These are phyloP conservation scores for Fusarium pseudonygamai DNA, from an alignment of 2,329 filamentous ascomycete species.

Conservation along the genomic window DNA sequence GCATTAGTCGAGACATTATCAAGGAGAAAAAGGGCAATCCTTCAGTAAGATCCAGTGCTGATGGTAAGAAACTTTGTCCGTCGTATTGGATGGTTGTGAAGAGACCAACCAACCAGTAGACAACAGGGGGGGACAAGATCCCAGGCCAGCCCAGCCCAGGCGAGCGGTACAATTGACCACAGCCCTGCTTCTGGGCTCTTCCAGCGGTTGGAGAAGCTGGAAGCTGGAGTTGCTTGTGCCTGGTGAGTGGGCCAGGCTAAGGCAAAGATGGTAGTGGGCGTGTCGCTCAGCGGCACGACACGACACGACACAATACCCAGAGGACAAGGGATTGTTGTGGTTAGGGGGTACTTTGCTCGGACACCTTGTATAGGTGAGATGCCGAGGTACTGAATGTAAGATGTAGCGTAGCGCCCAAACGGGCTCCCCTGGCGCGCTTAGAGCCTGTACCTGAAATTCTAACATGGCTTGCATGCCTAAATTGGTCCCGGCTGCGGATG, in stretches of 20 bases:
- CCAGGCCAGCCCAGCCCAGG: constrained; percentile 7
- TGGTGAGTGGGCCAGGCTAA: constrained; percentile 12
- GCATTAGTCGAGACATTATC: not conserved
- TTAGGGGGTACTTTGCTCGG: not conserved
- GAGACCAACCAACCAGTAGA: no score
- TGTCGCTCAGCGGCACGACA: constrained; percentile 17
- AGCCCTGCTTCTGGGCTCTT: not conserved
- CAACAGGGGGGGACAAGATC: constrained; percentile 18
- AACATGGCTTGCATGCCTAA: constrained; percentile 12
- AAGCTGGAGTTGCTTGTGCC: constrained; percentile 16
- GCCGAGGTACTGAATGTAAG: constrained; percentile 13
- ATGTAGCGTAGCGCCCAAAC: constrained; percentile 20
- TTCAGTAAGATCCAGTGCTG: constrained; percentile 1
- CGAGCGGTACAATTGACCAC: constrained; percentile 15
- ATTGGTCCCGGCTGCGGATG: not conserved
- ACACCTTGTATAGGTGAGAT: constrained; percentile 4
- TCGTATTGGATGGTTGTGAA: constrained; percentile 2
- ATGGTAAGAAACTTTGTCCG: not conserved
- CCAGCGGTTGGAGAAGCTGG: constrained; percentile 19
- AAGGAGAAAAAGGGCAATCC: not conserved
- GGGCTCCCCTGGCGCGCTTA: constrained; percentile 18
- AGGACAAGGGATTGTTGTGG: constrained; percentile 15
- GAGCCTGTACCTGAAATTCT: constrained; percentile 25
- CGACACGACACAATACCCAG: not conserved
- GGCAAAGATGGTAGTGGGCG: not conserved